Base-by-base conservation (phyloP, 2,329 filamentous ascomycete species). In the Botryotinia calthae region DNA sequence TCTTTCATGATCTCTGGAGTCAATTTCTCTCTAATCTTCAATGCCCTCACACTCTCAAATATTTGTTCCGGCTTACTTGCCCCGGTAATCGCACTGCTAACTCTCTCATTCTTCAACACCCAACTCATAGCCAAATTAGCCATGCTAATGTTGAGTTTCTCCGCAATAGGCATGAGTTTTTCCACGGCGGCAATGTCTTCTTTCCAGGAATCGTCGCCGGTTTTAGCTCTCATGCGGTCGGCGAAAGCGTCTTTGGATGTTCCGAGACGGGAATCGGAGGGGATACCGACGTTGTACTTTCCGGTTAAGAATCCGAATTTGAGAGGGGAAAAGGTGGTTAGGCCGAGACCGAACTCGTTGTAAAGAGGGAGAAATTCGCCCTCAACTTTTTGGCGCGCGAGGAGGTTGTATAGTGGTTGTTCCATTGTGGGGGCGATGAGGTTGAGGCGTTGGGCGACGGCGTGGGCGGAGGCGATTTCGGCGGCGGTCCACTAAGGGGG, bases 381-480 rank as follows among this genome's bases (percentile, higher is more conserved):
- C 82, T 92, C 90, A n/a, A 91, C 88, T 78, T 87, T 87, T 75
- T 88, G 82, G 37, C 89, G 86, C 62, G 82, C 82, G 22, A 91
- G 84, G 82, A 91, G 86, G 82, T 90, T 91, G 82, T 92, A 91
- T 68, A 87, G 83, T 1, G 89, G 89, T 82, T 92, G 90, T 81
- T 92, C 90, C 82, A 90, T 87, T 46, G 90, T 77, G 4, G 90
- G 90, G 12, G 88, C 89, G 74, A 91, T 86, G 58, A 92, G 83
- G 22, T 86, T 84, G 14, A 91, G 84, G 75, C 84, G 85, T 76
- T 90, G 88, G 48, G 90, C 88, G 74, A 88, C 84, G 22, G 87
- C 83, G 84, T 87, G 88, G 0, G 90, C 90, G 73, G 88, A 85
- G 9, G 87, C 86, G 78, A 92, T 91, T 82, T 91, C 89, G 73